Conservation (phyloP, 306 rosid species). For the Notholithocarpus densiflorus region DNA sequence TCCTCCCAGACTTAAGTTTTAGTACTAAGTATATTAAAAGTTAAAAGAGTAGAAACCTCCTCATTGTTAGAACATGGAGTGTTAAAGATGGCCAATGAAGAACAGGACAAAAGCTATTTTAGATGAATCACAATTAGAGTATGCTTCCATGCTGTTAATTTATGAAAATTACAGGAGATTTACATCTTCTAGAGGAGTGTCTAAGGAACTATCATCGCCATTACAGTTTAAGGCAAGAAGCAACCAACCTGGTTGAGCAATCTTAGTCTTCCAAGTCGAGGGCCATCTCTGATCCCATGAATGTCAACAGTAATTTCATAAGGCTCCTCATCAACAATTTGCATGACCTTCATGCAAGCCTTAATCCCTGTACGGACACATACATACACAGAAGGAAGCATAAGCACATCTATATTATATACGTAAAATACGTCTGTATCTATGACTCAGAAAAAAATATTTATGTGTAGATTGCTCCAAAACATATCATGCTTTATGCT, state of each 20-base stretch:
- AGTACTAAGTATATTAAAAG: not conserved
- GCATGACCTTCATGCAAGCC: constrained; percentile 61
- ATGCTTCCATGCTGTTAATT: not conserved
- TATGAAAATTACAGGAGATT: not conserved
- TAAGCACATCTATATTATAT: not conserved
- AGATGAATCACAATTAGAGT: not conserved
- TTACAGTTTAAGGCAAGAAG: not conserved
- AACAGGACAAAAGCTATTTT: not conserved
- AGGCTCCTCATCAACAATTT: constrained; percentile 60
- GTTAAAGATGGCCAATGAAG: not conserved
- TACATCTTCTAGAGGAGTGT: not conserved
- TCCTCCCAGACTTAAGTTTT: not conserved
- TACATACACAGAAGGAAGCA: not conserved
- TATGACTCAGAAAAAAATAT: not conserved
- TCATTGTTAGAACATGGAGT: not conserved
- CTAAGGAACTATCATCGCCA: not conserved
- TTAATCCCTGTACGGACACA: constrained; percentile 60
- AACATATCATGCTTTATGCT: not conserved
- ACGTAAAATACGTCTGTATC: not conserved
- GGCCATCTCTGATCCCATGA: constrained; percentile 81
- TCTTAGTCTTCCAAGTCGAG: constrained; percentile 81
- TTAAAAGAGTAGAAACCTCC: not conserved
- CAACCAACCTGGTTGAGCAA: constrained; percentile 62
- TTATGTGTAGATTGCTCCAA: not conserved
- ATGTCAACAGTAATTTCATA: constrained; percentile 66